A percentile compares a stretch with the other conserved stretches of the same genome.
phyloP scores from a whole-genome alignment of 2,329 filamentous ascomycete species.

The Thielaviopsis euricoi region DNA sequence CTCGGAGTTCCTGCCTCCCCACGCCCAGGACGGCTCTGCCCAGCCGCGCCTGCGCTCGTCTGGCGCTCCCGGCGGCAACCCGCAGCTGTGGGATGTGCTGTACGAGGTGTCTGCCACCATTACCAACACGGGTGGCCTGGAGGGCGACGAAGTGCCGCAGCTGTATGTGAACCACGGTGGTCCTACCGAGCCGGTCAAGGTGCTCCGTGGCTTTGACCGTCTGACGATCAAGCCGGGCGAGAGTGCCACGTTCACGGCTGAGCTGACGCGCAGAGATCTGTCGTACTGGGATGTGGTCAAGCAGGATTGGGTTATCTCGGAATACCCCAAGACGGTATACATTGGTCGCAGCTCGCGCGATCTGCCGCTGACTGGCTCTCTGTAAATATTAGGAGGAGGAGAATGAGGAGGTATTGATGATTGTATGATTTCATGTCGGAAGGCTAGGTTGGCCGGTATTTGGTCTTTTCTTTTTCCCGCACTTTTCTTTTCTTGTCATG shows the following conservation, averaged over 20 bases:
- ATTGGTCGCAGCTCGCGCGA: constrained; percentile 40
- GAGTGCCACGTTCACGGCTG: constrained; percentile 46
- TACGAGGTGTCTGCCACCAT: constrained; percentile 53
- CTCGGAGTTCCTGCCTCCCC: constrained; percentile 41
- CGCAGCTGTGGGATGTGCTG: constrained; percentile 48
- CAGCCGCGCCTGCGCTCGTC: constrained; percentile 37
- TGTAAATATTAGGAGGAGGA: constrained; percentile 10
- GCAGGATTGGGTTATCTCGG: constrained; percentile 71
- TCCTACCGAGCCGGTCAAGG: constrained; percentile 46
- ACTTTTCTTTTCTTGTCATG: neutral
- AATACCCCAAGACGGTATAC: constrained; percentile 33
- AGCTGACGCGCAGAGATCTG: constrained; percentile 63
- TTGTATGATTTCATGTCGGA: neutral
- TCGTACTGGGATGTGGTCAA: constrained; percentile 65
- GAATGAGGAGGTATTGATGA: too few relatives aligned
- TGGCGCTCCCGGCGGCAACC: constrained; percentile 46
- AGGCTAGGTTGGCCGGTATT: neutral
- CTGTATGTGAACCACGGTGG: constrained; percentile 71
- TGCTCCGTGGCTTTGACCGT: constrained; percentile 69
- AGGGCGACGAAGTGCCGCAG: constrained; percentile 58
- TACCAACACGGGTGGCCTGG: constrained; percentile 50
- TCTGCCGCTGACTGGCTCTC: constrained; percentile 26
- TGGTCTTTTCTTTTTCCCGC: neutral
- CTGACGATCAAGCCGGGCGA: constrained; percentile 53
- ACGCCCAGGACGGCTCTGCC: constrained; percentile 36